phyloP scores from a whole-genome alignment of 2,329 filamentous ascomycete genomes.

The Dactylonectria macrodidyma region DNA sequence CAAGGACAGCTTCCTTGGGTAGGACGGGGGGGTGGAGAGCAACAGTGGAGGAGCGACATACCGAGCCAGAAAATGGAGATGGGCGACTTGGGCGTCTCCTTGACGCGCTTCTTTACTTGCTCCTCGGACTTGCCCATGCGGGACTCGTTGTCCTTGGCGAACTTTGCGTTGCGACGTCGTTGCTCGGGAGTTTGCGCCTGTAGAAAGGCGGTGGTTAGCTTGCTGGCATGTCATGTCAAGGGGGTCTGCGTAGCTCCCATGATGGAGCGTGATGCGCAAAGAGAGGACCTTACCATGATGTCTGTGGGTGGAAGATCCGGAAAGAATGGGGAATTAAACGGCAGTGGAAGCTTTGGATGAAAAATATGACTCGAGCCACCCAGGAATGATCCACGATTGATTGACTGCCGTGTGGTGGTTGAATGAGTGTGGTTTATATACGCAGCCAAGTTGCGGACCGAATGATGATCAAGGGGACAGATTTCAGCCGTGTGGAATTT shows the following conservation, averaged over 20 bases:
- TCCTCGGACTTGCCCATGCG: slow-evolving; percentile 82
- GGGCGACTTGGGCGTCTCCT: slow-evolving; percentile 71
- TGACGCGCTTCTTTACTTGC: slow-evolving; percentile 72
- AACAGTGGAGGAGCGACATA: slow-evolving; percentile 55
- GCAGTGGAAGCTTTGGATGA: background rate
- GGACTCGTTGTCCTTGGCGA: slow-evolving; percentile 79
- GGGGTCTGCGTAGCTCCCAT: slow-evolving; percentile 7
- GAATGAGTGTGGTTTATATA: slow-evolving; percentile 32
- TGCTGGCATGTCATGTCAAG: slow-evolving; percentile 23
- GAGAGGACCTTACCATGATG: slow-evolving; percentile 2
- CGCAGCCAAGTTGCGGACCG: slow-evolving; percentile 30
- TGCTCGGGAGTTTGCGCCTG: slow-evolving; percentile 89
- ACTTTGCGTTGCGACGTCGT: slow-evolving; percentile 85
- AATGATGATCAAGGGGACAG: slow-evolving; percentile 46
- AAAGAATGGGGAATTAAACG: background rate
- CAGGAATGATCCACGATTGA: background rate
- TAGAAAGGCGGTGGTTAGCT: slow-evolving; percentile 34
- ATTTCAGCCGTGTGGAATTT: slow-evolving; percentile 45
- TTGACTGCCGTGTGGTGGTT: background rate
- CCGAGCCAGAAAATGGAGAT: slow-evolving; percentile 77
- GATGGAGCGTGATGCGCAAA: background rate
- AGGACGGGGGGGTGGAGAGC: background rate
- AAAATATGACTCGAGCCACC: background rate
- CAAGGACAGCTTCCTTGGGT: background rate
- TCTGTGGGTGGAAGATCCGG: background rate